Evolutionary conservation across 2,329 filamentous ascomycete species (phyloP), one percentile per base, ranked within the genome.

Genomic region (Geosmithia morbida): DNA sequence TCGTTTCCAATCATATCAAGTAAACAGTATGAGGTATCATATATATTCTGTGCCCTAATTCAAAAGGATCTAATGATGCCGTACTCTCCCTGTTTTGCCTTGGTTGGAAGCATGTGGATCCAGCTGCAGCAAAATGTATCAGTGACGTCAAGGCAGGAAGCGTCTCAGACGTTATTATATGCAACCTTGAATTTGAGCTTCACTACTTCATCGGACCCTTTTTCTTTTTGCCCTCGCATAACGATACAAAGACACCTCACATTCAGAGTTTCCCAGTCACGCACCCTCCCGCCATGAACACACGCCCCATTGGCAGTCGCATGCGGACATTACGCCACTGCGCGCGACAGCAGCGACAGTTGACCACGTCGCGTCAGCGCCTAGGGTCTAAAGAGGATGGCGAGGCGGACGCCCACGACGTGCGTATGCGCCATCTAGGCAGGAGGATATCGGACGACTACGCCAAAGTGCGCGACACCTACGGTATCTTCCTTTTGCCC

Each of bases 401-500:
- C 33, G 11, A 20, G 33, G 17, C 39, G n/a, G 17, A 37, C 11
- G 3, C 33, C 14, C 33, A 37, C 33, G 47, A 48, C 18, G 43
- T 43, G 13, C 60, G 68, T 42, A 53, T 71, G 22, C 58, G 56
- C 10, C 61, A 65, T n/a, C 49, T 70, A 4, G 68, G 64, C 1
- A 62, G 59, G 45, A 52, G 65, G 49, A 71, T 74, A 45, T 59
- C 61, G 39, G 64, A 73, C 48, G 70, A 73, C 19, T 74, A 68
- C 55, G 69, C 70, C 18, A 51, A 55, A 13, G 59, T 73, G 39
- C 64, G 61, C 44, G 66, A 71, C 8, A 58, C 61, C 44, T 74
- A 74, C 51, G 64, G 70, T 72, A 57, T 41, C 7, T 41, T 10
- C n/a, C n/a, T n/a, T n/a, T n/a, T 8, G 8, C 22, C 22, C 22